These are phyloP conservation scores for Nemania sp. DNA, from an alignment of 2,329 filamentous ascomycete genomes.

Conservation along the genomic window DNA sequence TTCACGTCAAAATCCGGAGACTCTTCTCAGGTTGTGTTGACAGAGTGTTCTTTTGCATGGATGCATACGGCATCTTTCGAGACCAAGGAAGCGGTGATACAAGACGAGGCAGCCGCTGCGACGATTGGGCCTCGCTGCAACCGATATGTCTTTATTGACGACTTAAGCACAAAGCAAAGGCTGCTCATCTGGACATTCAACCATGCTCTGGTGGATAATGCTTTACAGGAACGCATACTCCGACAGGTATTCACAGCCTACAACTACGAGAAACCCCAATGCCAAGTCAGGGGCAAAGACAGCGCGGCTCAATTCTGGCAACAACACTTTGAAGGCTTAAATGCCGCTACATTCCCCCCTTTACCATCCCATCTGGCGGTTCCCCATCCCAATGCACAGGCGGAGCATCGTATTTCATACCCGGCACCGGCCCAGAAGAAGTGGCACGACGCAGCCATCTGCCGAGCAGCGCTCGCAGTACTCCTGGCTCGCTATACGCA, in stretches of 20 bases:
- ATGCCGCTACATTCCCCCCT: conserved; percentile 8
- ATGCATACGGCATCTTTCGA: conserved; percentile 1
- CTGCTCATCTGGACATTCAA: conserved; percentile 18
- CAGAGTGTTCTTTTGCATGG: conserved; percentile 10
- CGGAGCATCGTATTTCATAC: conserved; percentile 13
- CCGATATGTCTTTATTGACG: conserved; percentile 12
- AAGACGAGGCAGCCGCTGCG: conserved; percentile 16
- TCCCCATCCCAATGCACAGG: not conserved
- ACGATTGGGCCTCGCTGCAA: conserved; percentile 18
- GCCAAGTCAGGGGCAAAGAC: not conserved
- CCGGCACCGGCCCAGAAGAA: conserved; percentile 3
- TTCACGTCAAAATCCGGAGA: conserved; percentile 11
- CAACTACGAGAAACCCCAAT: not conserved
- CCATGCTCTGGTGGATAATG: conserved; percentile 12
- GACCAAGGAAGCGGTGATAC: conserved; percentile 6
- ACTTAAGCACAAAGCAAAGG: not conserved
- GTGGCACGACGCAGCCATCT: conserved; percentile 7
- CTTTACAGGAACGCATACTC: conserved; percentile 5
- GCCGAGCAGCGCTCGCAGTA: conserved; percentile 19
- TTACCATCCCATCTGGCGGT: conserved; percentile 3
- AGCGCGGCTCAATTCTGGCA: conserved; percentile 10
- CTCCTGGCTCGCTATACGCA: conserved; percentile 12
- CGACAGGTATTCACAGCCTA: conserved; percentile 7
- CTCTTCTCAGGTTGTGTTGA: conserved; percentile 11
- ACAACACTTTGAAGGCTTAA: conserved; percentile 12